phyloP scores from a whole-genome alignment of 345 rosid species.

The Tarenaya hassleriana region DNA sequence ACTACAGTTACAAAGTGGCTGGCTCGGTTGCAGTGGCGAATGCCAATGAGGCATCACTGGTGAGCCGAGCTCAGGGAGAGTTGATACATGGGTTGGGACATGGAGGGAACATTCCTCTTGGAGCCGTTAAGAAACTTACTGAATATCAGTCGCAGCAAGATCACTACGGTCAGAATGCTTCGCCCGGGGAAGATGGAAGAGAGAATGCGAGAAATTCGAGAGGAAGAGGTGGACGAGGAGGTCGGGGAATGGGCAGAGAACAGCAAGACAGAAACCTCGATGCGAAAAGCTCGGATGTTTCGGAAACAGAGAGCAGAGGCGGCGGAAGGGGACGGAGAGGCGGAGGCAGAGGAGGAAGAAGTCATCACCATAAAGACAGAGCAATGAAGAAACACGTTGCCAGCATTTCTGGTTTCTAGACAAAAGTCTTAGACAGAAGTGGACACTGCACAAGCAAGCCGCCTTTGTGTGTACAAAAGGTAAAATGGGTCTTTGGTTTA shows the following conservation, averaged over 20 bases:
- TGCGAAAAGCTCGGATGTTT: constrained; percentile 27
- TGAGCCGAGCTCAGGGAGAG: constrained; percentile 56
- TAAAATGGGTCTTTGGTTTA: too few relatives aligned
- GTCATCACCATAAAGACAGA: constrained; percentile 52
- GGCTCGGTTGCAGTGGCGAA: constrained; percentile 80
- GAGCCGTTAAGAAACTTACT: constrained; percentile 57
- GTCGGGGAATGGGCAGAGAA: too few relatives aligned
- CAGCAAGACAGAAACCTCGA: constrained; percentile 15
- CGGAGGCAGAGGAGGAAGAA: constrained; percentile 53
- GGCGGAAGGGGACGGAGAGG: constrained; percentile 61
- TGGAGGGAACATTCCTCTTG: constrained; percentile 82
- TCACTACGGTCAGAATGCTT: constrained; percentile 24
- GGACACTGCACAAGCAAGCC: too few relatives aligned
- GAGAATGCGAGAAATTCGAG: constrained; percentile 29
- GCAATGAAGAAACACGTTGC: constrained; percentile 70
- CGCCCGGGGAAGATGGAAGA: constrained; percentile 29
- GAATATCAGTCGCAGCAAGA: too few relatives aligned
- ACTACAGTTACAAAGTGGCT: constrained; percentile 84
- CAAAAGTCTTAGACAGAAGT: too few relatives aligned
- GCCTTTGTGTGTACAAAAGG: too few relatives aligned
- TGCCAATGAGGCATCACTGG: constrained; percentile 55
- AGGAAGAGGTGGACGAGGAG: constrained; percentile 27
- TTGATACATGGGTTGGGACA: constrained; percentile 76
- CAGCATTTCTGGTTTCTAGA: constrained; percentile 59
- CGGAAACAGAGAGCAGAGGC: constrained; percentile 37